These are phyloP conservation scores for Ascoidea rubescens DNA, from an alignment of 805 yeast genomes.

Conservation along the genomic window DNA sequence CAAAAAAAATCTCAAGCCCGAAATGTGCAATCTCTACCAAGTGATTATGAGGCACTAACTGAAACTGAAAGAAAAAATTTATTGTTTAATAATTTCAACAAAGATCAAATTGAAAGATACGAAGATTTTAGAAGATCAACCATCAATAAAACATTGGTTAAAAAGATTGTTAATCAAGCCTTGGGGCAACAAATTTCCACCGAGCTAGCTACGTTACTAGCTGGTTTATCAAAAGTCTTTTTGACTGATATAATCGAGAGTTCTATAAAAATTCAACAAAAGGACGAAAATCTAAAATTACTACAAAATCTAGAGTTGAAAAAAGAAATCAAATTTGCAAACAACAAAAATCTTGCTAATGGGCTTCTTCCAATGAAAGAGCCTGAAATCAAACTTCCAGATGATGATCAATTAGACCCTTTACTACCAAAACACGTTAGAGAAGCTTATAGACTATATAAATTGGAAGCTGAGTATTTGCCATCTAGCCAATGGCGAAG, in stretches of 20 bases:
- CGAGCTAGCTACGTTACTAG: background rate
- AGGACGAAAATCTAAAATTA: constrained; percentile 30
- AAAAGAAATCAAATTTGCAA: constrained; percentile 14
- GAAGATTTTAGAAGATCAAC: constrained; percentile 78
- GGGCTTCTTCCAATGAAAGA: background rate
- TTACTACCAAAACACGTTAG: constrained; percentile 72
- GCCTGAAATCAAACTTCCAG: background rate
- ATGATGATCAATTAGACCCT: constrained; percentile 32
- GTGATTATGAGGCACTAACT: constrained; percentile 16
- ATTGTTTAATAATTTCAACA: constrained; percentile 58
- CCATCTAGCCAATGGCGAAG: constrained; percentile 57
- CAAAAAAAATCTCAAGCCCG: background rate
- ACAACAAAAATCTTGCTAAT: constrained; percentile 7
- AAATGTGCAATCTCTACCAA: background rate
- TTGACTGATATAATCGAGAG: constrained; percentile 82
- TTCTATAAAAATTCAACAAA: constrained; percentile 58
- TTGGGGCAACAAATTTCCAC: background rate
- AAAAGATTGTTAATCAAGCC: constrained; percentile 49
- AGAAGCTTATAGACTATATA: constrained; percentile 77
- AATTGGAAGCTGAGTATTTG: constrained; percentile 48
- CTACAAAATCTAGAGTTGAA: constrained; percentile 14
- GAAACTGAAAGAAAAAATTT: constrained; percentile 48
- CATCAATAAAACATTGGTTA: constrained; percentile 58
- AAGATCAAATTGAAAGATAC: constrained; percentile 76
- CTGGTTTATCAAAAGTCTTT: constrained; percentile 73